Conservation (phyloP, 768 basidiomycete species). For the Saitozyma podzolica region DNA sequence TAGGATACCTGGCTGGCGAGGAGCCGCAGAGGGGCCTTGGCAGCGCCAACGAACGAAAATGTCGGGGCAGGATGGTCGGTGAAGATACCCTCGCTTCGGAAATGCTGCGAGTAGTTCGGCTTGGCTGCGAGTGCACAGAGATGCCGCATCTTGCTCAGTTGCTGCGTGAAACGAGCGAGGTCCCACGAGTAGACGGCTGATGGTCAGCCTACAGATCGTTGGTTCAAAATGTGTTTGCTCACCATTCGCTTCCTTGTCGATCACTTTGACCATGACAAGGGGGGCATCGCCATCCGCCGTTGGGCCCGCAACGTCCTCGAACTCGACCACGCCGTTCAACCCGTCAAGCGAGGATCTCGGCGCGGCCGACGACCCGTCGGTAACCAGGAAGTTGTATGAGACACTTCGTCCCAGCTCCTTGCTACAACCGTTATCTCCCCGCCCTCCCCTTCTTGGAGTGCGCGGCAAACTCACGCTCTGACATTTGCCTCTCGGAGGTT, state of each 20-base stretch:
- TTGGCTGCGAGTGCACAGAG: slow-evolving; percentile 84
- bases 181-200: slow-evolving; percentile 89
- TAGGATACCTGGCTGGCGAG: slow-evolving; percentile 75
- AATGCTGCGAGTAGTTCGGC: slow-evolving; percentile 90
- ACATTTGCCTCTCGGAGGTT: slow-evolving; percentile 91
- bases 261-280: slow-evolving; percentile 81
- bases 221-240: slow-evolving; percentile 5
- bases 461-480: slow-evolving; percentile 54
- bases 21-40: slow-evolving; percentile 75
- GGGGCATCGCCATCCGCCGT: slow-evolving; percentile 73
- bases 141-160: slow-evolving; percentile 90
- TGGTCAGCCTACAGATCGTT: slow-evolving; percentile 12
- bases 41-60: slow-evolving; percentile 90
- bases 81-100: slow-evolving; percentile 90
- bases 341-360: slow-evolving; percentile 82
- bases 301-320: slow-evolving; percentile 89
- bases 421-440: slow-evolving; percentile 55
- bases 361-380: slow-evolving; percentile 75
- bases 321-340: slow-evolving; percentile 82
- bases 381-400: slow-evolving; percentile 86
- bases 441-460: slow-evolving; percentile 1
- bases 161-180: slow-evolving; percentile 79
- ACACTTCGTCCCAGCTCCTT: slow-evolving; percentile 84
- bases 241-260: slow-evolving; percentile 75
- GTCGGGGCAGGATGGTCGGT: slow-evolving; percentile 82